phyloP scores from a whole-genome alignment of 2,329 filamentous ascomycete species.

The Elsinoe batatas region DNA sequence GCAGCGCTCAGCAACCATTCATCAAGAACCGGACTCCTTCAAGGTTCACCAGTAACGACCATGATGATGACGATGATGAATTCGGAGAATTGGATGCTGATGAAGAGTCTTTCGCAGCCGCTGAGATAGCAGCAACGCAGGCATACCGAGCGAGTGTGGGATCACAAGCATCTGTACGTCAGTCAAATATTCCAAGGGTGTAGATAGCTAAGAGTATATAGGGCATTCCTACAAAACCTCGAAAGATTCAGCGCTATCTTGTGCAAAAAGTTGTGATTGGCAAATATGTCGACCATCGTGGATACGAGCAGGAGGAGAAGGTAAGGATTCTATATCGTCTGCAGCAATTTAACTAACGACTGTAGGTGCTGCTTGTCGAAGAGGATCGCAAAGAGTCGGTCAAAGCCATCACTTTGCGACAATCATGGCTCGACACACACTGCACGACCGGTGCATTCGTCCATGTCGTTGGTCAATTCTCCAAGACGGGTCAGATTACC shows the following conservation, averaged over 20 bases:
- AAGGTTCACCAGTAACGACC: constrained; percentile 3
- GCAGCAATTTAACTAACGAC: not conserved
- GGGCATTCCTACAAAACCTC: constrained; percentile 57
- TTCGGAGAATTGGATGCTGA: constrained; percentile 62
- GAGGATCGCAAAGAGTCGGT: constrained; percentile 59
- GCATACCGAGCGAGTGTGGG: constrained; percentile 38
- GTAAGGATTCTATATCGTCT: constrained; percentile 6
- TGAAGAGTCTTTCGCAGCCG: constrained; percentile 57
- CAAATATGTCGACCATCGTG: constrained; percentile 55
- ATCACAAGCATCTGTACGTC: constrained; percentile 45
- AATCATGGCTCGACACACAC: constrained; percentile 76
- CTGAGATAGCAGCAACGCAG: constrained; percentile 64
- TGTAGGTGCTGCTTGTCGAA: constrained; percentile 68
- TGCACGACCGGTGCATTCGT: constrained; percentile 67
- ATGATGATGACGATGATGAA: constrained; percentile 50
- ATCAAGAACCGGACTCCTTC: not conserved
- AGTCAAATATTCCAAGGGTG: constrained; percentile 18
- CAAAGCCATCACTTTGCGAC: constrained; percentile 65
- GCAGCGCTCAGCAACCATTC: not conserved
- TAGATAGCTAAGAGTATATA: constrained; percentile 23
- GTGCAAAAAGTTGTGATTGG: constrained; percentile 64
- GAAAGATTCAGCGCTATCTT: constrained; percentile 77
- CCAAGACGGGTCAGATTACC: constrained; percentile 59
- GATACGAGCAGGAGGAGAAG: constrained; percentile 34
- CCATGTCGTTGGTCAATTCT: constrained; percentile 75